Evolutionary conservation across 2,329 filamentous ascomycete species (phyloP).

Genomic region (Botrytis hyacinthi): DNA sequence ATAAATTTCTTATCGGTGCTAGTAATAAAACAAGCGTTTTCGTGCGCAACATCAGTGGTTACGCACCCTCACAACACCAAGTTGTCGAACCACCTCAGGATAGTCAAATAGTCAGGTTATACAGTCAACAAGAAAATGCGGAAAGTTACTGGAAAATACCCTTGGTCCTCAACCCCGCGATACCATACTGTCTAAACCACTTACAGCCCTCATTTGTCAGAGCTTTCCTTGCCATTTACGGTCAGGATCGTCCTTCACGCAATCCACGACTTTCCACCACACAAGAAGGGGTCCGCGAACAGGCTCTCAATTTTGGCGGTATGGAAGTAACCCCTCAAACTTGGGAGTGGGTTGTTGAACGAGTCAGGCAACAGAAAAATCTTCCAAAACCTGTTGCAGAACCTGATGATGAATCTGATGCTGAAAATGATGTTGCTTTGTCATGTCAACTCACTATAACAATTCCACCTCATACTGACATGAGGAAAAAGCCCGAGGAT

Average conservation of each 20-base stretch:
- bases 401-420: background rate
- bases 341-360: background rate
- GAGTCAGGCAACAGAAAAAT: background rate
- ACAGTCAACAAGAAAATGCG: background rate
- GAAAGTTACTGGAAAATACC: slow-evolving; percentile 32
- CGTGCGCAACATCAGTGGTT: slow-evolving; percentile 3
- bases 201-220: slow-evolving; percentile 22
- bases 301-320: slow-evolving; percentile 26
- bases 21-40: background rate
- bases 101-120: background rate
- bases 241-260: slow-evolving; percentile 14
- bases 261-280: slow-evolving; percentile 14
- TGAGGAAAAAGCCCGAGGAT: background rate
- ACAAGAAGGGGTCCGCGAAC: background rate
- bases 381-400: background rate
- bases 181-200: slow-evolving; percentile 29
- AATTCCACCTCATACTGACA: background rate
- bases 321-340: slow-evolving; percentile 23
- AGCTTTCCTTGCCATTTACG: slow-evolving; percentile 2
- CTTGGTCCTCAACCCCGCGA: background rate
- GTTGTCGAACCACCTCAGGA: slow-evolving; percentile 5
- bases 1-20: background rate
- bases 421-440: background rate
- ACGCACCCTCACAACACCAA: background rate
- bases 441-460: background rate